Evolutionary conservation across 2,329 filamentous ascomycete species (phyloP), one percentile per base, ranked within the genome.

Genomic region (Neocucurbitaria cava): DNA sequence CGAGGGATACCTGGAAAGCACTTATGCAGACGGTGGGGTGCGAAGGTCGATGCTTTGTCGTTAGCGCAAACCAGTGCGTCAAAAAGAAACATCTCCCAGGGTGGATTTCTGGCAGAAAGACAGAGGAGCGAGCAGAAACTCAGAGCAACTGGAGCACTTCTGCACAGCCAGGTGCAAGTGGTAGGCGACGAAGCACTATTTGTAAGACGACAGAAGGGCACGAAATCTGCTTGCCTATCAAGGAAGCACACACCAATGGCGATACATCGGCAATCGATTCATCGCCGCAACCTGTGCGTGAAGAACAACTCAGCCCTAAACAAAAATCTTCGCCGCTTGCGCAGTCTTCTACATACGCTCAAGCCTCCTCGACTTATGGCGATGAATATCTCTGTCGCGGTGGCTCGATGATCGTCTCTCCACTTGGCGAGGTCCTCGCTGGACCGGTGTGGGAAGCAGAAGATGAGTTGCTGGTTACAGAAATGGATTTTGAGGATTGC

Each of bases 401-500:
- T 20, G 94, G 94, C 0, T 95, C 91, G 0, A 89, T 87, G 66
- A 94, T 98, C 61, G 81, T 96, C 23, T 88, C 85, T 9, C 92
- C 93, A 0, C 81, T 89, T 38, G 94, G 93, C 0, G 85, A 93
- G n/a, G 86, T 94, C 0, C 76, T 96, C 1, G 86, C 86, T 1
- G 92, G 90, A 0, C 93, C 93, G 0, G 79, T 95, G 54, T 96
- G 92, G 92, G 90, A 96, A 54, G 76, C 80, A 41, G 88, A 93
- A 49, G 79, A 88, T 50, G 81, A 85, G 0, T 73, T 96, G 26
- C 77, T 92, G 46, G 84, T 85, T 30, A 82, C 85, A 0, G 90
- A 95, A 60, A 88, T 93, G 3, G 92, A 97, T 69, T 89, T 97
- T 67, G 90, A 96, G 43, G 92, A 96, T 62, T 96, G 93, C 65